phyloP scores from a whole-genome alignment of 2,329 filamentous ascomycete species.

The Dendryphion nanum region DNA sequence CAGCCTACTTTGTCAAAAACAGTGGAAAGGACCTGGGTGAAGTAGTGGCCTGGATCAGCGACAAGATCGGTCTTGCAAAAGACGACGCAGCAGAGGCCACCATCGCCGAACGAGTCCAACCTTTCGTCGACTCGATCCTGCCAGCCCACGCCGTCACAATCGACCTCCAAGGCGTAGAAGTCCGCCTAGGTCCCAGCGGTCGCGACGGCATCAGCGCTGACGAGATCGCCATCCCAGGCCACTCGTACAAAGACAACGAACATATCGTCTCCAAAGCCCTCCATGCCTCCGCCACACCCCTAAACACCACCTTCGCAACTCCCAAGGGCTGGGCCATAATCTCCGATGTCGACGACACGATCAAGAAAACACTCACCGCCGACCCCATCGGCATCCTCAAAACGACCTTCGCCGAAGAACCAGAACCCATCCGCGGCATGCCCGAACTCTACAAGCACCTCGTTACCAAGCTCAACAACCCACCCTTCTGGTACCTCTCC shows the following conservation, averaged over 20 bases:
- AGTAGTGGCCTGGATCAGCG: constrained; percentile 67
- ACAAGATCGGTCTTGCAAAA: constrained; percentile 62
- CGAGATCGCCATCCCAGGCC: constrained; percentile 48
- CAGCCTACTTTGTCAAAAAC: constrained; percentile 75
- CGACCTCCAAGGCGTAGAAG: constrained; percentile 49
- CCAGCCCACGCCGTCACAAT: constrained; percentile 69
- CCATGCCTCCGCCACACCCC: constrained; percentile 47
- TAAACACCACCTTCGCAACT: constrained; percentile 72
- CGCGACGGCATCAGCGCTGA: constrained; percentile 71
- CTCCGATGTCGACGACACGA: constrained; percentile 92
- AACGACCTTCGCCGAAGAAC: constrained; percentile 77
- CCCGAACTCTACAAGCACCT: constrained; percentile 75
- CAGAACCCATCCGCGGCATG: constrained; percentile 74
- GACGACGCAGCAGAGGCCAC: constrained; percentile 53
- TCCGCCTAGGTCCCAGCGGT: constrained; percentile 64
- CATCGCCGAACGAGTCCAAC: constrained; percentile 67
- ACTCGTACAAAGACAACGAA: constrained; percentile 37
- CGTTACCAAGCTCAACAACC: constrained; percentile 53
- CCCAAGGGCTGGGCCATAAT: constrained; percentile 82
- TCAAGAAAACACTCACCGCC: constrained; percentile 84
- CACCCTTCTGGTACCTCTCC: constrained; percentile 89
- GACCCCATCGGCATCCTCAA: constrained; percentile 77
- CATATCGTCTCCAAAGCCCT: constrained; percentile 29
- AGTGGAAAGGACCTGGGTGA: constrained; percentile 66
- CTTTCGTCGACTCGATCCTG: constrained; percentile 75